Evolutionary conservation across 129 eudicot species (phyloP).

Genomic region (Cynara cardunculus): DNA sequence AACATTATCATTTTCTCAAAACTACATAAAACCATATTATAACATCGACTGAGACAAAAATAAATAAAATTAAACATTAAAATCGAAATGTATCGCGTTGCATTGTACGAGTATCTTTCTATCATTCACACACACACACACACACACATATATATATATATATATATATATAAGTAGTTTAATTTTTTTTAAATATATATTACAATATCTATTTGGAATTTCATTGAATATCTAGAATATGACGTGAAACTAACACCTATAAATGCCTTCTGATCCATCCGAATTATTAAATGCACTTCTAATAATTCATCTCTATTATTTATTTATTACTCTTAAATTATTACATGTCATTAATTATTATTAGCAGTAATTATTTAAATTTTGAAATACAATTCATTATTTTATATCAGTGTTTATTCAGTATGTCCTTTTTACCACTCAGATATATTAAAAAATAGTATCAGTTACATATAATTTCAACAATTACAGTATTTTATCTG

Average conservation of each 20-base stretch:
- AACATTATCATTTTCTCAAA: no score
- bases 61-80: no score
- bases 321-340: not conserved
- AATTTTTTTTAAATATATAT: no score
- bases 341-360: not conserved
- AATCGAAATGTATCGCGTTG: no score
- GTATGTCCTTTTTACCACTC: not conserved
- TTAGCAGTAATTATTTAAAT: not conserved
- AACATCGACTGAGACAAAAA: no score
- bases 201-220: not conserved
- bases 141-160: no score
- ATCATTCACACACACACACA: no score
- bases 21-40: no score
- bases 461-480: not conserved
- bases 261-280: constrained; percentile 31
- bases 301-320: constrained; percentile 15
- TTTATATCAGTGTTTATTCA: no score
- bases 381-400: no score
- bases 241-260: constrained; percentile 36
- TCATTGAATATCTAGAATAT: constrained; percentile 13
- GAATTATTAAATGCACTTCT: constrained; percentile 26
- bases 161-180: no score
- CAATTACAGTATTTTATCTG: not conserved
- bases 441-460: not conserved
- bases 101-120: no score